These are phyloP conservation scores for Strobilomyces dryophilus DNA, from an alignment of 768 basidiomycete species.

Conservation along the genomic window DNA sequence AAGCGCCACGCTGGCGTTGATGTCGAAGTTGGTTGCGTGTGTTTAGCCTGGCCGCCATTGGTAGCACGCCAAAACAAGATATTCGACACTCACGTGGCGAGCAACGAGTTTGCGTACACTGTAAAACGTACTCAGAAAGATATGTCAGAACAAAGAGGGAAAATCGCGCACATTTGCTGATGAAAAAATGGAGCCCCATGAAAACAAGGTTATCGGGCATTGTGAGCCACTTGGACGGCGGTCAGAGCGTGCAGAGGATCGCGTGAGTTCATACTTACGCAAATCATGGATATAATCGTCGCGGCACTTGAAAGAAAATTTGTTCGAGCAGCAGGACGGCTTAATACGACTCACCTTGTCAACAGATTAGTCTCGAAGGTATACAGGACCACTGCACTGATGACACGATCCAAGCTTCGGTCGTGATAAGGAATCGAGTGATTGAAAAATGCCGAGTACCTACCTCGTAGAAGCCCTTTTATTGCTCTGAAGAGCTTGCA, in stretches of 20 bases:
- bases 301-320: constrained; percentile 29
- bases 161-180: constrained; percentile 42
- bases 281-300: constrained; percentile 39
- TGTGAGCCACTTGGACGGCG: constrained; percentile 37
- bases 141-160: not conserved
- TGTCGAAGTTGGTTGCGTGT: constrained; percentile 32
- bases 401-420: constrained; percentile 42
- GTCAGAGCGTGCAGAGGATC: not conserved
- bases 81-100: constrained; percentile 36
- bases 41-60: constrained; percentile 29
- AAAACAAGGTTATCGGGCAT: constrained; percentile 48
- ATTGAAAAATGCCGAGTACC: not conserved
- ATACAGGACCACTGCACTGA: constrained; percentile 47
- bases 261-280: constrained; percentile 28
- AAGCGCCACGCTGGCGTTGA: constrained; percentile 27
- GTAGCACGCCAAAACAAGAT: not conserved
- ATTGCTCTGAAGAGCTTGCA: constrained; percentile 37
- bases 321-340: not conserved
- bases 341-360: constrained; percentile 35
- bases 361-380: constrained; percentile 51
- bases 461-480: constrained; percentile 39
- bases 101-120: constrained; percentile 51
- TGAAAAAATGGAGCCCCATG: constrained; percentile 51
- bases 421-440: not conserved
- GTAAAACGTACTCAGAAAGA: not conserved